Conservation (phyloP, 1,284 basidiomycete genomes). For the Phellinidium pouzarii region DNA sequence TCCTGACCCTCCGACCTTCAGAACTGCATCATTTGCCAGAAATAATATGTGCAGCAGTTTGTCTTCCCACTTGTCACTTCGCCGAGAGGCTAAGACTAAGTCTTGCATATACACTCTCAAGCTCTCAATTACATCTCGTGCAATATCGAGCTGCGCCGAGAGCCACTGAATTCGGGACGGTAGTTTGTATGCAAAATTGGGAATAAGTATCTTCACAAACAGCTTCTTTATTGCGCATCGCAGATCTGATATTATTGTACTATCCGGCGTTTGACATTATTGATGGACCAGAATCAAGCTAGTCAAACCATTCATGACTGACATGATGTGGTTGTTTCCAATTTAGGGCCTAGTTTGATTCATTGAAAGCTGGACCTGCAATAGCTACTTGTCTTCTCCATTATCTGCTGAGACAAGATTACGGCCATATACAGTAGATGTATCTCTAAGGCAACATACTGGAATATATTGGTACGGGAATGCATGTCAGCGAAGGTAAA, state of each 20-base stretch:
- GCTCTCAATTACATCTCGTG: slow-evolving; percentile 5
- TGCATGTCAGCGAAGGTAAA: too few relatives aligned
- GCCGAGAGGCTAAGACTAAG: slow-evolving; percentile 1
- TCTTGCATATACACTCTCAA: slow-evolving; percentile 11
- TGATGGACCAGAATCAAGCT: slow-evolving; percentile 14
- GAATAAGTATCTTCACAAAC: slow-evolving; percentile 13
- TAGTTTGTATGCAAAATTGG: slow-evolving; percentile 11
- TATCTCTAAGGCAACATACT: slow-evolving; percentile 14
- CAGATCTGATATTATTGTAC: slow-evolving; percentile 14
- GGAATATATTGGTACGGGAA: background rate
- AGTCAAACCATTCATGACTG: slow-evolving; percentile 20
- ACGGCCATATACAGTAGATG: slow-evolving; percentile 22
- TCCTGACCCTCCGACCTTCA: background rate
- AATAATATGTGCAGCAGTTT: slow-evolving; percentile 9
- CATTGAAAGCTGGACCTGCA: slow-evolving; percentile 19
- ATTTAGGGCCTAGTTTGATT: slow-evolving; percentile 21
- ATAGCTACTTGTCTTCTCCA: slow-evolving; percentile 25
- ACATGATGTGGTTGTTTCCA: slow-evolving; percentile 19
- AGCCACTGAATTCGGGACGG: slow-evolving; percentile 12
- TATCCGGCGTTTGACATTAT: slow-evolving; percentile 12
- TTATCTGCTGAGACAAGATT: slow-evolving; percentile 26
- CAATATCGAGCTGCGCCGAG: slow-evolving; percentile 3
- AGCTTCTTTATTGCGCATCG: slow-evolving; percentile 20
- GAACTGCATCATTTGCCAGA: slow-evolving; percentile 11
- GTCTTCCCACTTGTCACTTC: background rate